phyloP scores from a whole-genome alignment of 768 basidiomycete genomes.

The Podaxis mareebaensis region DNA sequence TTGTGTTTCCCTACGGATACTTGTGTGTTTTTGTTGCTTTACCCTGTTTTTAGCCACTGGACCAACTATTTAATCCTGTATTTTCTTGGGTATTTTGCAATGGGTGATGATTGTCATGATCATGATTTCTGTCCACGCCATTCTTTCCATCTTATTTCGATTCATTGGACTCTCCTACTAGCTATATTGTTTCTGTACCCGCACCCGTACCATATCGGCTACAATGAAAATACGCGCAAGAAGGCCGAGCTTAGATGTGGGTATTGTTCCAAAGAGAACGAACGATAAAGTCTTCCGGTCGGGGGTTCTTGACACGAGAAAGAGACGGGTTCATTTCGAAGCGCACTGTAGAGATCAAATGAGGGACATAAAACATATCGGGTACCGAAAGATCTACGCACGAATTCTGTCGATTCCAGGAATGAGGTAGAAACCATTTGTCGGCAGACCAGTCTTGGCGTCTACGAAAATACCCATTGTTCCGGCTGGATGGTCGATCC shows the following conservation, averaged over 20 bases:
- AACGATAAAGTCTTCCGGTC: slow-evolving; percentile 46
- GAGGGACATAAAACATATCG: slow-evolving; percentile 41
- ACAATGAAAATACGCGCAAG: not conserved
- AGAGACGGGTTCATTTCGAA: slow-evolving; percentile 23
- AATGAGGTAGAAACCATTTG: slow-evolving; percentile 56
- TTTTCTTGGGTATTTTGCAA: not conserved
- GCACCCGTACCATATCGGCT: not conserved
- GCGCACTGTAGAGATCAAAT: slow-evolving; percentile 18
- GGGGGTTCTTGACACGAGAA: slow-evolving; percentile 38
- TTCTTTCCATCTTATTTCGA: not conserved
- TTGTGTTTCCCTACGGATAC: not conserved
- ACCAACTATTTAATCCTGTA: not conserved
- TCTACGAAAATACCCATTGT: slow-evolving; percentile 57
- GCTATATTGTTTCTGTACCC: not conserved
- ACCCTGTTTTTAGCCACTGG: not conserved
- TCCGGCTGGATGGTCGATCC: slow-evolving; percentile 59
- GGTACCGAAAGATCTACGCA: slow-evolving; percentile 26
- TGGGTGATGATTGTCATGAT: not conserved
- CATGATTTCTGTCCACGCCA: not conserved
- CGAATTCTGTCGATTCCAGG: slow-evolving; percentile 55
- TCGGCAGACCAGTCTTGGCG: slow-evolving; percentile 36
- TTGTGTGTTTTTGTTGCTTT: not conserved
- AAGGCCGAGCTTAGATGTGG: slow-evolving; percentile 26
- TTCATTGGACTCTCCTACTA: too few relatives aligned
- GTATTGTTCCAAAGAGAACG: slow-evolving; percentile 58